Evolutionary conservation across 495 filamentous ascomycete species (phyloP), one percentile per base, ranked within the genome.

Genomic region (Neurospora sp.): DNA sequence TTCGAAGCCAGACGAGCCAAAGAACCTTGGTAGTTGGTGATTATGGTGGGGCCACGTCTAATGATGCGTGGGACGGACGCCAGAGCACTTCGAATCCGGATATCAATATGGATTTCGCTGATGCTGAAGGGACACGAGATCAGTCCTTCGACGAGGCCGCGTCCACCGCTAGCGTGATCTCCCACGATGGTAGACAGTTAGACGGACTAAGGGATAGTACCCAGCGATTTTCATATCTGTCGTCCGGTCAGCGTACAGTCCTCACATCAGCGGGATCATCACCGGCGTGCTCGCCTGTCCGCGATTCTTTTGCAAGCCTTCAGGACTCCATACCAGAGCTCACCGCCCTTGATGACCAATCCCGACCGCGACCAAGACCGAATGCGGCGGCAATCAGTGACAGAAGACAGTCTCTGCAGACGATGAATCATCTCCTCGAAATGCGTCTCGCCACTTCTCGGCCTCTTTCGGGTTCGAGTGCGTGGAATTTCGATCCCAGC

Each of bases 141-240:
- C 75, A 77, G 39, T 79, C 78, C 0, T 76, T 82, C 42, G 83
- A 85, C 69, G 83, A 85, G 24, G 54, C 54, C 70, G 81, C 75
- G 17, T 87, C 87, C 8, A 83, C 83, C n/a, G 79, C 82, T 4
- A 88, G 86, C 73, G 76, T 85, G 39, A 78, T 83, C 39, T 88
- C 85, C 6, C 82, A 84, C 59, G 86, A 87, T 45, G 85, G 82
- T 19, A 80, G 79, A 69, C 85, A 87, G 40, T 79, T 88, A 7
- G 84, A 89, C 37, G 82, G 78, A 70, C 76, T 88, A 39, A 82
- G 86, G 70, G 82, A 88, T 72, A 86, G 84, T 71, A 80, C 87
- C 0, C 84, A 90, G 73, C 88, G 89, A 34, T 85, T 91, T 40
- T 90, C 91, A 8, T 90, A 85, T 54, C 78, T 89, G 28, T 88